A percentile compares a stretch with the other conserved stretches of the same genome.
Conservation (phyloP, 2,329 filamentous ascomycete species). For the Phoma sp. region DNA sequence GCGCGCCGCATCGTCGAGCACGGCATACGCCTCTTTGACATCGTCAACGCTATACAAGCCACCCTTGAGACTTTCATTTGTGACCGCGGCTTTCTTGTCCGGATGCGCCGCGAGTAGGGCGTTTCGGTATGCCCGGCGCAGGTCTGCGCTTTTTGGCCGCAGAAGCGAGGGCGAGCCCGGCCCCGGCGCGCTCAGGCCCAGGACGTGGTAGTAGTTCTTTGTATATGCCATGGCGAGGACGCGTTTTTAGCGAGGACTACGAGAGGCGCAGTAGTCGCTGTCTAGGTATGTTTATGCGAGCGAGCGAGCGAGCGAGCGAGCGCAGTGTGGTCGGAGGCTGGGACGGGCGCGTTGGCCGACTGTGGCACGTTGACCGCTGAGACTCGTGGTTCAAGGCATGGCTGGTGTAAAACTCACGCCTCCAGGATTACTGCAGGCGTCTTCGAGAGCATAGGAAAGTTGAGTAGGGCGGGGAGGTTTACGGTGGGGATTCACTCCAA, state of each 20-base stretch:
- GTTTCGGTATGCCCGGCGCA: slow-evolving; percentile 58
- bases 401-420: background rate
- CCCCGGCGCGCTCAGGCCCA: slow-evolving; percentile 26
- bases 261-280: too few species aligned
- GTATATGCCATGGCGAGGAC: slow-evolving; percentile 27
- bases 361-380: slow-evolving; percentile 6
- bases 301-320: too few species aligned
- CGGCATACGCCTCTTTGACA: slow-evolving; percentile 64
- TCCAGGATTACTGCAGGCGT: background rate
- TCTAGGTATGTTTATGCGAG: background rate
- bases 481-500: slow-evolving; percentile 7
- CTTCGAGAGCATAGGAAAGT: background rate
- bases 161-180: background rate
- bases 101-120: slow-evolving; percentile 65
- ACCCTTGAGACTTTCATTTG: background rate
- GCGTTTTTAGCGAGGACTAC: too few species aligned
- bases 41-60: slow-evolving; percentile 59
- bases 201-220: slow-evolving; percentile 40
- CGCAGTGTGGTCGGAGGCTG: too few species aligned
- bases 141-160: slow-evolving; percentile 9
- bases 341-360: background rate
- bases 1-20: slow-evolving; percentile 53
- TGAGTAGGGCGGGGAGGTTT: slow-evolving; percentile 1
- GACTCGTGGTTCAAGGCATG: slow-evolving; percentile 3
- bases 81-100: slow-evolving; percentile 53